These are phyloP conservation scores for Candida nemodendra DNA, from an alignment of 805 yeast species.

Conservation along the genomic window DNA sequence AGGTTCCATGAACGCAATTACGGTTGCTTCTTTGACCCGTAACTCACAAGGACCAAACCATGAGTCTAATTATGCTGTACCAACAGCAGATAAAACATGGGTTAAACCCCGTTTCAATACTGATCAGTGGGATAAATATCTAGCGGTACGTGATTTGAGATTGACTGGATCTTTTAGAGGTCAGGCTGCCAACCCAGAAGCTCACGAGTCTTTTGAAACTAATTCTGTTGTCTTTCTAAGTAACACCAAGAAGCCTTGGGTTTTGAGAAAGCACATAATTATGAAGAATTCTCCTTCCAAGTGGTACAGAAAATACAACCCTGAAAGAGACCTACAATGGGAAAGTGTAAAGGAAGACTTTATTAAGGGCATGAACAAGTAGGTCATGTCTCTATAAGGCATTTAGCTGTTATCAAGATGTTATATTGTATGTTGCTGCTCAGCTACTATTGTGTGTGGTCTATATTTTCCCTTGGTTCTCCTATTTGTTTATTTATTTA, in stretches of 20 bases:
- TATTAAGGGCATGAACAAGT: constrained; percentile 35
- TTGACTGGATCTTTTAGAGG: constrained; percentile 74
- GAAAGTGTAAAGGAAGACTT: constrained; percentile 36
- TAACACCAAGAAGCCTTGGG: constrained; percentile 35
- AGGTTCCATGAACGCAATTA: constrained; percentile 40
- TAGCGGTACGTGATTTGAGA: constrained; percentile 72
- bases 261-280: constrained; percentile 37
- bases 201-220: constrained; percentile 79
- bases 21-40: constrained; percentile 30
- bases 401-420: too few relatives aligned
- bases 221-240: constrained; percentile 45
- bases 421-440: too few relatives aligned
- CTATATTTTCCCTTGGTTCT: too few relatives aligned
- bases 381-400: not conserved
- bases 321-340: constrained; percentile 31
- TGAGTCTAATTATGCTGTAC: constrained; percentile 39
- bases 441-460: too few relatives aligned
- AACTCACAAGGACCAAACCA: constrained; percentile 35
- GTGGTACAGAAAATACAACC: constrained; percentile 35
- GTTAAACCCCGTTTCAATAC: constrained; percentile 53
- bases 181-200: constrained; percentile 62
- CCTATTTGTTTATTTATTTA: constrained; percentile 4
- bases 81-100: constrained; percentile 43
- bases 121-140: constrained; percentile 53
- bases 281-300: constrained; percentile 40